These are phyloP conservation scores for Cyclocybe cylindracea DNA, from an alignment of 768 basidiomycete genomes.

Conservation along the genomic window DNA sequence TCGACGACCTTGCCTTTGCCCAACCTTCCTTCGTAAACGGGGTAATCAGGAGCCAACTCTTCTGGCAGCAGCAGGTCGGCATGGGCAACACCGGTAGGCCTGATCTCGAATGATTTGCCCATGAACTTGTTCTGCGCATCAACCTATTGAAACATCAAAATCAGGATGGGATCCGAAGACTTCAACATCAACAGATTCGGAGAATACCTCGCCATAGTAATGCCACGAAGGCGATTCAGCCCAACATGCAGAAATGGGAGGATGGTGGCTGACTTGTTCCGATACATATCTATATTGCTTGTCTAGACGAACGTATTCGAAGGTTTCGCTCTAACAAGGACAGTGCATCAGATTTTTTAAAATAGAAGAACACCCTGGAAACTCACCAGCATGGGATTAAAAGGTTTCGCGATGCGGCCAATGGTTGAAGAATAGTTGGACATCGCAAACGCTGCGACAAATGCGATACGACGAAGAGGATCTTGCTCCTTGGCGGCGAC, in stretches of 20 bases:
- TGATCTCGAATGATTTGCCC: slow-evolving; percentile 95
- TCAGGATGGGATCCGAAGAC: background rate
- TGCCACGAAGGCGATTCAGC: slow-evolving; percentile 88
- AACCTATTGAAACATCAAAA: slow-evolving; percentile 48
- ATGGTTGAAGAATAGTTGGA: slow-evolving; percentile 97
- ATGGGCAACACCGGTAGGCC: slow-evolving; percentile 94
- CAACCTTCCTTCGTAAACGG: slow-evolving; percentile 46
- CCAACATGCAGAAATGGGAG: slow-evolving; percentile 95
- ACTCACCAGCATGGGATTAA: slow-evolving; percentile 91
- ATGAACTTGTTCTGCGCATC: slow-evolving; percentile 97
- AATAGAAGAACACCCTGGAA: background rate
- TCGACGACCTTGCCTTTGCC: slow-evolving; percentile 67
- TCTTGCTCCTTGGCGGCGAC: slow-evolving; percentile 78
- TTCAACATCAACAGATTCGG: background rate
- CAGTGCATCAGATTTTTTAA: background rate
- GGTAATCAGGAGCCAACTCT: slow-evolving; percentile 63
- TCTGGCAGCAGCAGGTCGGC: slow-evolving; percentile 77
- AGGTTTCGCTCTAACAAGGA: slow-evolving; percentile 74
- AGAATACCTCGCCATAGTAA: slow-evolving; percentile 80
- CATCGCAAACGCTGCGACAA: slow-evolving; percentile 96
- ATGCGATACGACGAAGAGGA: slow-evolving; percentile 82
- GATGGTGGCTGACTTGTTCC: slow-evolving; percentile 98
- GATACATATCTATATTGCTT: slow-evolving; percentile 91
- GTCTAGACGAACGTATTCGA: slow-evolving; percentile 88
- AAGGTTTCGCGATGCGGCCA: slow-evolving; percentile 95